Evolutionary conservation across 1,284 basidiomycete species (phyloP), one percentile per base, ranked within the genome.

Genomic region (Ganoderma resinaceum): DNA sequence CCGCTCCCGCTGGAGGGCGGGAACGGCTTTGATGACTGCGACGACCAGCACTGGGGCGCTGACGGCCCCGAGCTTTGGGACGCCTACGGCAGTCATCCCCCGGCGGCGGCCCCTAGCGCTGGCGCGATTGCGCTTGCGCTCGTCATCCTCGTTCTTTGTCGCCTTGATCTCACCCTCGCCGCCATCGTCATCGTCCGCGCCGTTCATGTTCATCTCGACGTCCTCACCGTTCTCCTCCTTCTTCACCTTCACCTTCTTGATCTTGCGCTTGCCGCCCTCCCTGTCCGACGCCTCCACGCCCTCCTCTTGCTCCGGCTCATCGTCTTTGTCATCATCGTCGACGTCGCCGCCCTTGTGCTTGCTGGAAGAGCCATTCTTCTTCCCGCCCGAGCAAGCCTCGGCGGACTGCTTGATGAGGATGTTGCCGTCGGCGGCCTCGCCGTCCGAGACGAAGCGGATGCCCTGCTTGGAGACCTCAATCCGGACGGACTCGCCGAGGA

Each of bases 381-480:
- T 77, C 35, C 38, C 26, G 14, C 52, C 52, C 75, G 79, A 75
- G 65, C 81, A 83, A 5, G 83, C 80, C 52, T 84, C 71, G 6
- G 67, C 83, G 14, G 80, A 83, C 69, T 94, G 95, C 81, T 95
- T 95, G 61, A 99, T 82, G 31, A 98, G 86, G 8, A 99, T 92
- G 74, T 85, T 92, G 1, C 96, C 97, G 67, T 95, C 96, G 14
- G 97, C 97, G 8, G 96, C 91, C 81, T 99, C 98, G 55, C 98
- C 98, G 63, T 99, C 97, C 58, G 91, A 89, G 12, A 90, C 88
- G 80, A 99, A 99, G n/a, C 95, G 87, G 23, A 99, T 93, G 57
- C 97, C 98, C 79, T 99, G 97, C 79, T 99, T 99, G 72, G 91
- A 91, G 52, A 98, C 96, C 75, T 99, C 96, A 78, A 99, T 98